Percentiles rank a stretch among this genome's conserved stretches.
Conservation (phyloP, 352 stramenopile species). For the Elongisporangium anandrum region DNA sequence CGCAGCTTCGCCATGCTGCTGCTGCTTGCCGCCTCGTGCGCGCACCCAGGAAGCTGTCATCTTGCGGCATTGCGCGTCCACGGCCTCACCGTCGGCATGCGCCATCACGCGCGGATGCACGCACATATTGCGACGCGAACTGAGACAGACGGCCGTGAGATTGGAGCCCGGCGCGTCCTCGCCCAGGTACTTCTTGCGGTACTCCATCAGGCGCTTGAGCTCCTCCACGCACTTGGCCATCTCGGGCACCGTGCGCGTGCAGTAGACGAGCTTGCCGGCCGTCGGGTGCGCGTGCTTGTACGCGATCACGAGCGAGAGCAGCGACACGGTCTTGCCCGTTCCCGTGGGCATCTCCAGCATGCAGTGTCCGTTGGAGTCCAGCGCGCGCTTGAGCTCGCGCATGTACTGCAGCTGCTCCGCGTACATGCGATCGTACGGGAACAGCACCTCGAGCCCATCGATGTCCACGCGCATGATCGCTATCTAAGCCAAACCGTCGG, state of each 20-base stretch:
- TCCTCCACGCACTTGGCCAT: slow-evolving; percentile 99
- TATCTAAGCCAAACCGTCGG: no score
- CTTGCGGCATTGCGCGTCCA: slow-evolving; percentile 95
- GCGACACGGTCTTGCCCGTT: slow-evolving; percentile 97
- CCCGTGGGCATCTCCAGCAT: slow-evolving; percentile 99
- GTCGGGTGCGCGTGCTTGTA: slow-evolving; percentile 93
- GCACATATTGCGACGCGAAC: slow-evolving; percentile 97
- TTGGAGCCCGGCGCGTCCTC: slow-evolving; percentile 19
- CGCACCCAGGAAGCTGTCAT: slow-evolving; percentile 98
- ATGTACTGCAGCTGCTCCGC: slow-evolving; percentile 99
- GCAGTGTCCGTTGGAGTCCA: slow-evolving; percentile 96
- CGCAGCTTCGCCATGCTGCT: slow-evolving; percentile 5
- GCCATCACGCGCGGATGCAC: slow-evolving; percentile 95
- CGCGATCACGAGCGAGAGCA: slow-evolving; percentile 96
- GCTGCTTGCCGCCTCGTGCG: slow-evolving; percentile 42
- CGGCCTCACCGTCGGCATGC: slow-evolving; percentile 94
- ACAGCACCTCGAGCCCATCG: slow-evolving; percentile 97
- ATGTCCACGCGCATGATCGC: slow-evolving; percentile 90
- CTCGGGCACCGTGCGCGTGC: slow-evolving; percentile 98
- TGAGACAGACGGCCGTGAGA: slow-evolving; percentile 89
- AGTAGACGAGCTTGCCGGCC: slow-evolving; percentile 98
- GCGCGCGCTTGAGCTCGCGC: slow-evolving; percentile 95
- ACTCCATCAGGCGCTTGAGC: slow-evolving; percentile 93
- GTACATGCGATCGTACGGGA: slow-evolving; percentile 98
- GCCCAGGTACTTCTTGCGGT: slow-evolving; percentile 64